These are phyloP conservation scores for Boechera stricta DNA, from an alignment of 345 rosid species.

Conservation along the genomic window DNA sequence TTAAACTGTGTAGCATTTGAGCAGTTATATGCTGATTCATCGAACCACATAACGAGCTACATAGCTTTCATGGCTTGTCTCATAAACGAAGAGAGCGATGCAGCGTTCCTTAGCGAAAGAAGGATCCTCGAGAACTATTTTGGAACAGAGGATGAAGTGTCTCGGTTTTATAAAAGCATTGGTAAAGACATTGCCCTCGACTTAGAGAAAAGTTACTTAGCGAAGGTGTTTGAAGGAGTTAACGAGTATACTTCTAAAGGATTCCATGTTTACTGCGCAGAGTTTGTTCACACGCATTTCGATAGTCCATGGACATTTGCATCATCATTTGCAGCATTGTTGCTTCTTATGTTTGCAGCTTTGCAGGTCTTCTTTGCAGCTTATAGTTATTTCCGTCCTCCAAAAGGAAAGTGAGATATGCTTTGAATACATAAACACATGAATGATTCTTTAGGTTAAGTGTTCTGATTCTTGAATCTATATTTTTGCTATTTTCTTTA, in stretches of 20 bases:
- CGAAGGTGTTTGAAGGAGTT: slow-evolving; percentile 54
- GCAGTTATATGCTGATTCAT: slow-evolving; percentile 54
- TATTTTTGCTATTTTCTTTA: background rate
- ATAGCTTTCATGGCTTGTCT: slow-evolving; percentile 62
- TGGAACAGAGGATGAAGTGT: slow-evolving; percentile 58
- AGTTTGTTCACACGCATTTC: slow-evolving; percentile 58
- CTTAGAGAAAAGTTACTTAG: slow-evolving; percentile 49
- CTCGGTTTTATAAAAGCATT: slow-evolving; percentile 52
- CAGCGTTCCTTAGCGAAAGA: slow-evolving; percentile 52
- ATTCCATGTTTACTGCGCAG: slow-evolving; percentile 60
- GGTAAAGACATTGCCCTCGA: slow-evolving; percentile 61
- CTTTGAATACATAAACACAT: background rate
- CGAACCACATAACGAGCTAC: slow-evolving; percentile 58
- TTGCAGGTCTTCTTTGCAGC: slow-evolving; percentile 52
- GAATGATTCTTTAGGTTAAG: slow-evolving; percentile 1
- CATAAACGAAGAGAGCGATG: slow-evolving; percentile 53
- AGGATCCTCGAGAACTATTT: slow-evolving; percentile 59
- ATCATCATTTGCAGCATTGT: slow-evolving; percentile 56
- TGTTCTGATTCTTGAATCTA: background rate
- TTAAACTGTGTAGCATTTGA: slow-evolving; percentile 64
- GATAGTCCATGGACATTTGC: slow-evolving; percentile 67
- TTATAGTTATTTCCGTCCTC: slow-evolving; percentile 42
- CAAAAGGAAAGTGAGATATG: slow-evolving; percentile 5
- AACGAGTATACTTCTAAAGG: slow-evolving; percentile 53
- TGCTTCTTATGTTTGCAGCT: slow-evolving; percentile 55